Conservation (phyloP, 1,139 yeast genomes). For the Blastobotrys raffinosifermentans region DNA sequence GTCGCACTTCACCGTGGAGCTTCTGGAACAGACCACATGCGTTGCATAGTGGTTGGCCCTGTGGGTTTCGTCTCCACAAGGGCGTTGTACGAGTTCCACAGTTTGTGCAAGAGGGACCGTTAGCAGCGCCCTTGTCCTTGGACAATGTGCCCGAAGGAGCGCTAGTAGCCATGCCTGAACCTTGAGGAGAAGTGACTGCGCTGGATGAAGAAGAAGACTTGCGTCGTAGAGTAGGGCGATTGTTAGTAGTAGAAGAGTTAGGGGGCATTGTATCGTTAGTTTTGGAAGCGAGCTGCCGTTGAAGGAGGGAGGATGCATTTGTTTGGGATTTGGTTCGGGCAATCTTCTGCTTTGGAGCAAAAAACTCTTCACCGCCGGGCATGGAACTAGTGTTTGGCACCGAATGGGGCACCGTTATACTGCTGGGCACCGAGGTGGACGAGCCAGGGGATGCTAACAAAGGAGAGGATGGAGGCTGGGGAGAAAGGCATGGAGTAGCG, state of each 20-base stretch:
- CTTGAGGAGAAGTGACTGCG: not conserved
- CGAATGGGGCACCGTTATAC: conserved; percentile 3
- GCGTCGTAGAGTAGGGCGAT: not conserved
- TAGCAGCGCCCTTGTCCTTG: conserved; percentile 10
- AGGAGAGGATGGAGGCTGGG: conserved; percentile 12
- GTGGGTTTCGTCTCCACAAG: conserved; percentile 84
- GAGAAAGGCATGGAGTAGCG: conserved; percentile 24
- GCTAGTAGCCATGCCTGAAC: not conserved
- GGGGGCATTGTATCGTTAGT: not conserved
- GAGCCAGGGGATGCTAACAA: conserved; percentile 10
- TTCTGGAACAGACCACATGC: conserved; percentile 88
- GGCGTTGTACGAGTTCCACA: conserved; percentile 91
- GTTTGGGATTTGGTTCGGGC: conserved; percentile 25
- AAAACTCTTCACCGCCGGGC: conserved; percentile 11
- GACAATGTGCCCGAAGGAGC: conserved; percentile 8
- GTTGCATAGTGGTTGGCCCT: conserved; percentile 86
- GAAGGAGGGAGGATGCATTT: conserved; percentile 20
- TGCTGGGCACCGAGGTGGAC: conserved; percentile 3
- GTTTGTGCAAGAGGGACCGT: conserved; percentile 53
- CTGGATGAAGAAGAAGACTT: not conserved
- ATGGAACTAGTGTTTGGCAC: conserved; percentile 8
- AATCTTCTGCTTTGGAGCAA: conserved; percentile 21
- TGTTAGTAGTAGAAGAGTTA: not conserved
- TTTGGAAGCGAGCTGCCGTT: conserved; percentile 9
- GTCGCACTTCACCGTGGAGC: conserved; percentile 86